Base-by-base conservation (phyloP, 73 alveolate species). In the Paramecium tetraurelia region DNA sequence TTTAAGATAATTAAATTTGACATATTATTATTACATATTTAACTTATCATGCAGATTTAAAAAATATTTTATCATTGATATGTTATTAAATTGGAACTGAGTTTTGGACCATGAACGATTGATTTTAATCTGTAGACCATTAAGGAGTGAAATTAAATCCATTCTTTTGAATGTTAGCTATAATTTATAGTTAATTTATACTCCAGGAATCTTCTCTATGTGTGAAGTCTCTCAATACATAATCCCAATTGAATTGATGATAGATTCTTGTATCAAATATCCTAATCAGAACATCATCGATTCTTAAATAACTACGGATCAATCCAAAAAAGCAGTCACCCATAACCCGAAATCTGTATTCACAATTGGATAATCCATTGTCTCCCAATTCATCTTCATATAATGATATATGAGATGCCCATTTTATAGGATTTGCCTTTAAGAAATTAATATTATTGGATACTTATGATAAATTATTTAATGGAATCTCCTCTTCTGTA, bases 301-400 rank as follows among this genome's bases (percentile, higher is more conserved):
- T 99, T 98, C 99, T 97, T 87, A 98, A 70, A 92, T 98, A 98
- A 92, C 95, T 94, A 89, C 99, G 93, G 77, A 97, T 92, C 40
- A 98, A 94, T 20, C 97, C 99, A 95, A 95, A 98, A 95, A 96
- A 98, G 83, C 99, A 98, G 71, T 98, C 99, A 71, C 93, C 95
- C 99, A 98, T 98, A 10, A 96, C 95, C 95, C 99, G 97, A 93
- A 97, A 97, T 92, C 99, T 97, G 69, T 98, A 93, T 92, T 90
- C 94, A 59, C 96, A 88, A 71, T 94, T 96, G 33, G 97, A 85
- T 57, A 92, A 89, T 21, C 99, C 99, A 68, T 94, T 92, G 93
- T 98, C 99, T 18, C 98, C 99, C 41, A 98, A 95, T 90, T 98
- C 99, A 92, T 98, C 99, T 86, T 98, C 99, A 85, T 83, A 98